Evolutionary conservation across 2,329 filamentous ascomycete genomes (phyloP).

Genomic region (Cryphonectria radicalis): DNA sequence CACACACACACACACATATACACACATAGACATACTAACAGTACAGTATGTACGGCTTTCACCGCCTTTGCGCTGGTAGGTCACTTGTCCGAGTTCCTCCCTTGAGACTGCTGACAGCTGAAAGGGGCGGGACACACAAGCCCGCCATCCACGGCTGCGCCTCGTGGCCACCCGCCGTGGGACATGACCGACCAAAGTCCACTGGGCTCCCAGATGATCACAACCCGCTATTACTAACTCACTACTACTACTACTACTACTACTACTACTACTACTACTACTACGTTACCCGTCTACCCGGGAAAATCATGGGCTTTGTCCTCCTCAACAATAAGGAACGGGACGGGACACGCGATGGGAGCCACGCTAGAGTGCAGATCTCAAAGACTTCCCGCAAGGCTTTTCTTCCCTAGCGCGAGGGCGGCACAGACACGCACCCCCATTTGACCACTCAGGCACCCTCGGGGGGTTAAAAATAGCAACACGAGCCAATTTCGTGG

Average conservation of each 20-base stretch:
- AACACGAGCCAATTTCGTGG: conserved; percentile 7
- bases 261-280: neutral
- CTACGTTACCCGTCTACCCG: conserved; percentile 2
- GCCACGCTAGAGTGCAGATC: neutral
- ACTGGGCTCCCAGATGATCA: neutral
- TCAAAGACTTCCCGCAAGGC: neutral
- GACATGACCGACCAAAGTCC: neutral
- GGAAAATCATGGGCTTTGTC: neutral
- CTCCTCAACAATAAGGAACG: neutral
- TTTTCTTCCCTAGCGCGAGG: conserved; percentile 4
- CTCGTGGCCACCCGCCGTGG: conserved; percentile 8
- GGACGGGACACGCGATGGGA: conserved; percentile 6
- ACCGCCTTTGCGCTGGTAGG: conserved; percentile 4
- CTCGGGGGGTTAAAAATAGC: neutral
- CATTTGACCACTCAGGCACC: neutral
- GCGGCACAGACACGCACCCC: neutral
- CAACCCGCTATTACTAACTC: neutral
- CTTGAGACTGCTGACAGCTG: neutral
- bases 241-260: neutral
- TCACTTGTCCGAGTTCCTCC: neutral
- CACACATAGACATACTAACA: neutral
- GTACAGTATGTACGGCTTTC: neutral
- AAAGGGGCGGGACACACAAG: neutral
- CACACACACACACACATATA: neutral
- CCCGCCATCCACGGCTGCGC: neutral